phyloP scores from a whole-genome alignment of 495 filamentous ascomycete species.

The Podospora appendiculata region DNA sequence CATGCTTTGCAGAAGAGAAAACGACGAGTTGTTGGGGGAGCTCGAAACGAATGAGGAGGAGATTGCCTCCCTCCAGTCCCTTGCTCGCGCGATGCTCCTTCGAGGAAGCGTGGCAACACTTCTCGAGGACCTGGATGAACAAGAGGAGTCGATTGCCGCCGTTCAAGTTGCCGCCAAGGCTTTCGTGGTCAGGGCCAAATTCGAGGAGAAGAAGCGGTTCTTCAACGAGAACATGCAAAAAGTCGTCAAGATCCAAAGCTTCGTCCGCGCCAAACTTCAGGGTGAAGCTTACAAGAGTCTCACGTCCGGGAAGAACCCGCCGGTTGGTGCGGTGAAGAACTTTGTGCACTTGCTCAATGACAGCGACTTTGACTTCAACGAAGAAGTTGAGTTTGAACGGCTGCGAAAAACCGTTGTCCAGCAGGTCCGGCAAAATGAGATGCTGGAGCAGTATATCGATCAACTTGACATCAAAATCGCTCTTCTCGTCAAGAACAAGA shows the following conservation, averaged over 20 bases:
- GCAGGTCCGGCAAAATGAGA: slow-evolving; percentile 92
- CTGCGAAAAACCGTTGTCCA: slow-evolving; percentile 91
- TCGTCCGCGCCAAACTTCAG: slow-evolving; percentile 85
- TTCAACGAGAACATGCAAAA: slow-evolving; percentile 97
- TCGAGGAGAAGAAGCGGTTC: slow-evolving; percentile 76
- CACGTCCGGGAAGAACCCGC: slow-evolving; percentile 94
- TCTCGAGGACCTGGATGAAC: slow-evolving; percentile 67
- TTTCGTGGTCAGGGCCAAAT: slow-evolving; percentile 62
- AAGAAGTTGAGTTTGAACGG: slow-evolving; percentile 93
- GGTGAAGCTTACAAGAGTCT: slow-evolving; percentile 96
- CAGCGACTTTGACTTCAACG: slow-evolving; percentile 97
- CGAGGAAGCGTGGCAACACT: slow-evolving; percentile 61
- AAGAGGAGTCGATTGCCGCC: slow-evolving; percentile 66
- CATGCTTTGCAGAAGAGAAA: slow-evolving; percentile 44
- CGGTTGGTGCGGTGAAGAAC: slow-evolving; percentile 91
- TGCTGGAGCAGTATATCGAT: slow-evolving; percentile 95
- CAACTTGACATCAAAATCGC: slow-evolving; percentile 99
- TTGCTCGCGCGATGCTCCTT: slow-evolving; percentile 70
- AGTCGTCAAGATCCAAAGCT: slow-evolving; percentile 97
- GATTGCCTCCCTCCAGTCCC: slow-evolving; percentile 60
- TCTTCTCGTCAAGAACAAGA: slow-evolving; percentile 97
- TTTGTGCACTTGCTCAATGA: slow-evolving; percentile 98
- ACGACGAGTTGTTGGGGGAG: slow-evolving; percentile 44
- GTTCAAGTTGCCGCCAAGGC: slow-evolving; percentile 72
- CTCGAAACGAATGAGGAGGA: slow-evolving; percentile 50